Percentiles rank a stretch among this genome's conserved stretches.
Conservation (phyloP, 176 grass and related monocot species). For the Leersia perrieri region DNA sequence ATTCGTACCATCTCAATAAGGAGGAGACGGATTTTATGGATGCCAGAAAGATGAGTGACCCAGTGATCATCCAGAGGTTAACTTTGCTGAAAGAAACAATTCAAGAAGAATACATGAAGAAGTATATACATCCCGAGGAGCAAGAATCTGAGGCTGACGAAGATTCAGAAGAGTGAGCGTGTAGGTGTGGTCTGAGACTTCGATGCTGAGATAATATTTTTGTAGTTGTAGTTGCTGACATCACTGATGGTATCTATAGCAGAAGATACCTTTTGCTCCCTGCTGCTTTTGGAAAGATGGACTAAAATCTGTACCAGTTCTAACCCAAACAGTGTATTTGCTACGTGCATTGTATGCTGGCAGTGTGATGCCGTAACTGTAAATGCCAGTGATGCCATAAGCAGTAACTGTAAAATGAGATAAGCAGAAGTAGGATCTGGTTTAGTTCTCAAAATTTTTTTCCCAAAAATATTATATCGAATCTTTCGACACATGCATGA, state of each 20-base stretch:
- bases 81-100: conserved; percentile 76
- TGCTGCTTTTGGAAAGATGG: background rate
- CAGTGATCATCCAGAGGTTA: conserved; percentile 75
- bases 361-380: no score
- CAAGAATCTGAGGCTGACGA: conserved; percentile 27
- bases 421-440: no score
- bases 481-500: no score
- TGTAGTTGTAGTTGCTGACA: background rate
- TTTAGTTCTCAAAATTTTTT: no score
- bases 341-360: background rate
- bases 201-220: background rate
- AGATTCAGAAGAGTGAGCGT: conserved; percentile 23
- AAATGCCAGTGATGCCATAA: background rate
- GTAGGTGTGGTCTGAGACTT: background rate
- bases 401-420: no score
- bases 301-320: background rate
- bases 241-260: background rate
- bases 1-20: conserved; percentile 89
- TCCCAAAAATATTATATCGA: no score
- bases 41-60: conserved; percentile 74
- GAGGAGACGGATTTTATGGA: conserved; percentile 74
- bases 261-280: background rate
- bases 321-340: background rate
- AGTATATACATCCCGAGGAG: conserved; percentile 50
- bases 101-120: conserved; percentile 77